Percentiles rank a stretch among this genome's conserved stretches.
Evolutionary conservation across 176 grass and related monocot species (phyloP).

Genomic region (Oryza rufipogon): DNA sequence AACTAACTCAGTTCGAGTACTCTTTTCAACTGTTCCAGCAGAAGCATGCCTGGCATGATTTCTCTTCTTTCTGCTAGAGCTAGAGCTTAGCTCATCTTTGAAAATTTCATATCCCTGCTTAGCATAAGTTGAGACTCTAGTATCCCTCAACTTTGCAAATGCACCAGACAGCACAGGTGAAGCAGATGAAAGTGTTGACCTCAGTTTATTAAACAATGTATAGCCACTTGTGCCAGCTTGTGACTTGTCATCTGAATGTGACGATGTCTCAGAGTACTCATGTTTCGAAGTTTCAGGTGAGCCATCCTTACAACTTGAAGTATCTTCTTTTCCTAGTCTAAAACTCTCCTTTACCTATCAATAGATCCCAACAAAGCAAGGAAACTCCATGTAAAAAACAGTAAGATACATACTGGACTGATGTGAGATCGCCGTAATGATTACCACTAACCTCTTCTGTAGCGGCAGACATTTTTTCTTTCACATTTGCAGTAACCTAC

Average conservation of each 20-base stretch:
- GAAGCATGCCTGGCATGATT: constrained; percentile 54
- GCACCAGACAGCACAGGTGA: constrained; percentile 55
- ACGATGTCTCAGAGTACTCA: constrained; percentile 40
- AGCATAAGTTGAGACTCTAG: constrained; percentile 63
- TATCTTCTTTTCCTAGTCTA: constrained; percentile 64
- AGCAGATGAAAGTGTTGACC: constrained; percentile 58
- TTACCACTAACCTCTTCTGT: constrained; percentile 60
- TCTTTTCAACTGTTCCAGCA: constrained; percentile 59
- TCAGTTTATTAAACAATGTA: constrained; percentile 60
- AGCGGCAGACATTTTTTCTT: constrained; percentile 63
- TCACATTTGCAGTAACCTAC: constrained; percentile 69
- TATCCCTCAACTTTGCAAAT: constrained; percentile 69
- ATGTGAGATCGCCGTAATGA: background rate
- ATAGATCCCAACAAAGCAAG: constrained; percentile 34
- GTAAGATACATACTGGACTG: background rate
- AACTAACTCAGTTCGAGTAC: constrained; percentile 70
- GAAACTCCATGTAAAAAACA: background rate
- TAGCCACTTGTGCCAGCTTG: constrained; percentile 40
- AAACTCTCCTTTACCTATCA: constrained; percentile 70
- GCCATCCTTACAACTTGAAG: constrained; percentile 45
- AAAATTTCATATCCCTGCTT: constrained; percentile 76
- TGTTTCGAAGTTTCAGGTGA: constrained; percentile 44
- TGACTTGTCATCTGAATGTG: constrained; percentile 39
- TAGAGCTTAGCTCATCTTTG: constrained; percentile 73
- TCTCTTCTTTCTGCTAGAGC: constrained; percentile 61